phyloP scores from a whole-genome alignment of 2,329 filamentous ascomycete species.

The Dactylellina cionopaga region DNA sequence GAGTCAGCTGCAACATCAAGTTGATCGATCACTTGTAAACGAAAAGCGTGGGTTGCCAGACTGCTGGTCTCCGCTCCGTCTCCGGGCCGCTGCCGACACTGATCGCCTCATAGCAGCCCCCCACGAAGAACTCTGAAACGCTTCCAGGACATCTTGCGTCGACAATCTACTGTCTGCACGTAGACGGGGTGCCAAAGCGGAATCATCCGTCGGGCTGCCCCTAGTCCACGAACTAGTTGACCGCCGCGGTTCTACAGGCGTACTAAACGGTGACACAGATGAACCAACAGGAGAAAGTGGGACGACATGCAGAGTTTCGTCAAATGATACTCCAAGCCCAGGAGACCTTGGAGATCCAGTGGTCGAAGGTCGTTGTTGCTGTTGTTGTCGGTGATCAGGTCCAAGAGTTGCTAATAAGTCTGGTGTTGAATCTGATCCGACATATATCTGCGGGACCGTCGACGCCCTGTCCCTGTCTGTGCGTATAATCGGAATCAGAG shows the following conservation, averaged over 20 bases:
- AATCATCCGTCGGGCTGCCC: slow-evolving; percentile 23
- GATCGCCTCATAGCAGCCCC: slow-evolving; percentile 52
- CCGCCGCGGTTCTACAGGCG: slow-evolving; percentile 41
- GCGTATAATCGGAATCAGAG: slow-evolving; percentile 48
- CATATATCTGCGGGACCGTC: slow-evolving; percentile 48
- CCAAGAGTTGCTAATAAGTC: slow-evolving; percentile 23
- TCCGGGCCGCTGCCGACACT: slow-evolving; percentile 33
- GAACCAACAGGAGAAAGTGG: slow-evolving; percentile 49
- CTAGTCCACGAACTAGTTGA: slow-evolving; percentile 36
- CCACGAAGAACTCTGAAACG: slow-evolving; percentile 54
- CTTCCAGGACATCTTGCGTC: slow-evolving; percentile 55
- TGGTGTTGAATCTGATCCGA: slow-evolving; percentile 48
- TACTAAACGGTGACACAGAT: slow-evolving; percentile 52
- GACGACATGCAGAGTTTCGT: slow-evolving; percentile 32
- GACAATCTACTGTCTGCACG: slow-evolving; percentile 52
- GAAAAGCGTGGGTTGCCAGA: slow-evolving; percentile 41
- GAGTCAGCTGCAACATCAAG: slow-evolving; percentile 23
- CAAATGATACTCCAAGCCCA: slow-evolving; percentile 28
- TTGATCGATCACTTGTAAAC: slow-evolving; percentile 41
- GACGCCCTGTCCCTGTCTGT: slow-evolving; percentile 41
- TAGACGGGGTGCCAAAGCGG: slow-evolving; percentile 21
- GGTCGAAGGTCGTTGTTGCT: slow-evolving; percentile 19
- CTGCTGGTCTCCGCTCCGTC: slow-evolving; percentile 35
- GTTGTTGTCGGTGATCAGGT: neutral
- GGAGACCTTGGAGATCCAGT: slow-evolving; percentile 27